Conservation (phyloP, 2,329 filamentous ascomycete species). For the Fusarium pilosicola region DNA sequence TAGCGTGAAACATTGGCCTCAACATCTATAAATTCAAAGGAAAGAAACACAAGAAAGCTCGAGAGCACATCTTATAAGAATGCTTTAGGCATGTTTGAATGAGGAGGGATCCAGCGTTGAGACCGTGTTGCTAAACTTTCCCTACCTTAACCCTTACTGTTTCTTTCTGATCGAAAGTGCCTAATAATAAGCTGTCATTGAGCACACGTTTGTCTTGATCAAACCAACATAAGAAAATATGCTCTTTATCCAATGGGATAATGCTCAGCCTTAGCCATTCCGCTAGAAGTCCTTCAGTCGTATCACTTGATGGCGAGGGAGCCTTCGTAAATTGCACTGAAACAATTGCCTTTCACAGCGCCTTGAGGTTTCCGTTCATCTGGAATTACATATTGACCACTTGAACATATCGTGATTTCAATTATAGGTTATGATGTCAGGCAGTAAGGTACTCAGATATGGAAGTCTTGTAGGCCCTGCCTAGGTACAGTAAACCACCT, state of each 20-base stretch:
- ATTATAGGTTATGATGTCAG: neutral
- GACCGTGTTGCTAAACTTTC: neutral
- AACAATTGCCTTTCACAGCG: neutral
- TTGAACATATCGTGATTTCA: neutral
- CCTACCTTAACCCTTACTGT: neutral
- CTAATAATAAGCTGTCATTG: neutral
- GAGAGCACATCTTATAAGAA: neutral
- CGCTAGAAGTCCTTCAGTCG: neutral
- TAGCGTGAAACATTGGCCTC: constrained; percentile 37
- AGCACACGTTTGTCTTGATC: neutral
- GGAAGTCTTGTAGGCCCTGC: neutral
- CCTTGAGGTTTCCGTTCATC: neutral
- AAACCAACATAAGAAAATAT: neutral
- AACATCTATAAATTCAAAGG: neutral
- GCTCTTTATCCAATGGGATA: neutral
- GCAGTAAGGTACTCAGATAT: neutral
- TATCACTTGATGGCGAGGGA: neutral
- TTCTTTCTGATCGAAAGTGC: neutral
- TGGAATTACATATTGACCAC: neutral
- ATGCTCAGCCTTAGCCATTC: neutral
- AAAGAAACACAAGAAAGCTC: neutral
- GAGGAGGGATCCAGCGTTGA: neutral
- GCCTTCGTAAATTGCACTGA: neutral
- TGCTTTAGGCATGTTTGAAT: neutral
- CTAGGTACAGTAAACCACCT: neutral